phyloP scores from a whole-genome alignment of 2,329 filamentous ascomycete species.

The Trichoderma asperellum region DNA sequence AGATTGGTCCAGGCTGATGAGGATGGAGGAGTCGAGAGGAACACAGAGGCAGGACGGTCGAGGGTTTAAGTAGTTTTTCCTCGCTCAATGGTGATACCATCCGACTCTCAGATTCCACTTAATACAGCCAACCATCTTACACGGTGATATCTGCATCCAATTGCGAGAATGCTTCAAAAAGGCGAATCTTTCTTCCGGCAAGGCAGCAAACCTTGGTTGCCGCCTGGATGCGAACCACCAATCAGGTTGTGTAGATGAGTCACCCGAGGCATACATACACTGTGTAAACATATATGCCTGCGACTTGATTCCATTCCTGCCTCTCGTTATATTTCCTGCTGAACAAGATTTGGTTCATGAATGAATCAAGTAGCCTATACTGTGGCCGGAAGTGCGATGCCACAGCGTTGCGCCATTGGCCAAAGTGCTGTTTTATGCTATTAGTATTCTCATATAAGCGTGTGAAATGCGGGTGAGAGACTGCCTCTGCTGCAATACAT shows the following conservation, averaged over 20 bases:
- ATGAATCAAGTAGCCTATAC: neutral
- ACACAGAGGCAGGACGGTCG: neutral
- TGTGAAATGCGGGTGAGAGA: too few relatives aligned
- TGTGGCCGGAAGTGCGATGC: neutral
- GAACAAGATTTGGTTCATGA: too few relatives aligned
- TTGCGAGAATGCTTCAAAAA: neutral
- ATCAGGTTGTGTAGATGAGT: neutral
- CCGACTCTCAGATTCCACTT: neutral
- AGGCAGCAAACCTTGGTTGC: neutral
- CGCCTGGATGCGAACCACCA: neutral
- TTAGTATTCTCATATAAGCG: neutral
- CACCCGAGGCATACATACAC: neutral
- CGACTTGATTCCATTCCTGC: too few relatives aligned
- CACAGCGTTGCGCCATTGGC: neutral
- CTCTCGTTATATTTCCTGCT: neutral
- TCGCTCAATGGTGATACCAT: neutral
- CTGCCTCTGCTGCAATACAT: neutral
- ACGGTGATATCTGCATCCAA: neutral
- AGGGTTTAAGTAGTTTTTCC: neutral
- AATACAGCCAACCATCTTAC: constrained; percentile 21
- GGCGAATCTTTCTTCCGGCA: neutral
- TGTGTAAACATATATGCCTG: neutral
- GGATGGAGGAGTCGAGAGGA: neutral
- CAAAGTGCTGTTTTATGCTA: neutral
- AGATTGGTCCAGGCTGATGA: neutral